Evolutionary conservation across 164 flowering plant genomes (phyloP), one percentile per base, ranked within the genome.

Genomic region (Macadamia integrifolia): DNA sequence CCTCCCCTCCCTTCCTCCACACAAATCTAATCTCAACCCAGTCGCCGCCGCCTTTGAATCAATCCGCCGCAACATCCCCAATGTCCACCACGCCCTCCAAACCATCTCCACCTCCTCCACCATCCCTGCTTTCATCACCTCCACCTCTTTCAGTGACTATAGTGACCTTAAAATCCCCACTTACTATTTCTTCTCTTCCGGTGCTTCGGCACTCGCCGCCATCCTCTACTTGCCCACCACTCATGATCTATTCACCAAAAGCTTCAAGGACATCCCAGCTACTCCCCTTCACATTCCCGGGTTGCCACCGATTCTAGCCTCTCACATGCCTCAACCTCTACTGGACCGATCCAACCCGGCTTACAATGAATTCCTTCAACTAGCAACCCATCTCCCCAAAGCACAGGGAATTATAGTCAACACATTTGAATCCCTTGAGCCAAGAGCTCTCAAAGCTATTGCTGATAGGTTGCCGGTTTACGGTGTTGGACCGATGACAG

Each of bases 21-120:
- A 53, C 57, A 53, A 14, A 53, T 53, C 65, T 4, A 0, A 30
- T 13, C 57, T 32, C 3, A 32, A 9, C 61, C 48, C 1, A 0
- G 2, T 6, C 0, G 52, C 46, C 3, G 0, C 15, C 1, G 12
- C n/a, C 0, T 62, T 49, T 28, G 71, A 75, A n/a, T 3, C 30
- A 57, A 8, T 65, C 29, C 68, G 59, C 42, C 71, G 67, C 50
- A 58, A 50, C 53, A 18, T 1, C 18, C 68, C 65, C 3, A 50
- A 58, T 17, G 59, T 31, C 55, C 29, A 13, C 6, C 57, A 59
- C 0, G 62, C 61, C 32, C 60, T 63, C 61, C 15, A 31, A 59
- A 15, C 17, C 30, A 30, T 68, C 13, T 58, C 72, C 28, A 32
- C 6, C 13, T 8, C 28, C 40, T 70, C 58, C 57, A 56, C 15